Evolutionary conservation across 2,329 filamentous ascomycete species (phyloP).

Genomic region (Aspergillus novofumigatus): DNA sequence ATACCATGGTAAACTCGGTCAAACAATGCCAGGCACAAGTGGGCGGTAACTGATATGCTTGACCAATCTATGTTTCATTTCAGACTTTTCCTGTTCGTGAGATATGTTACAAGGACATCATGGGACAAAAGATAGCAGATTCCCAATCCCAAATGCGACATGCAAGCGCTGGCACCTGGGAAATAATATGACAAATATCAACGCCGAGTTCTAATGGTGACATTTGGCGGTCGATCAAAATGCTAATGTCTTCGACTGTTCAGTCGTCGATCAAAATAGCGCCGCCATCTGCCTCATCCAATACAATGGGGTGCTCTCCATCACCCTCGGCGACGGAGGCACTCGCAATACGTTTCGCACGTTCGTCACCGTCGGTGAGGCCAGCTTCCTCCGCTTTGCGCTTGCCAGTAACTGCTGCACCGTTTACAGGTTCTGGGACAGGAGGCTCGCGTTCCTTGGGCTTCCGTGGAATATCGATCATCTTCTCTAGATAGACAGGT

Average conservation of each 20-base stretch:
- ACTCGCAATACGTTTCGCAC: slow-evolving; percentile 37
- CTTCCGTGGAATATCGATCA: slow-evolving; percentile 46
- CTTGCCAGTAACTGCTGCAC: slow-evolving; percentile 25
- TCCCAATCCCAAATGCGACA: not conserved
- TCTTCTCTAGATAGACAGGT: slow-evolving; percentile 37
- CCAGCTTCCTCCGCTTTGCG: slow-evolving; percentile 45
- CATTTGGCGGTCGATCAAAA: not conserved
- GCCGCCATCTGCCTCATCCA: slow-evolving; percentile 53
- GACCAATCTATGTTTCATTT: slow-evolving; percentile 5
- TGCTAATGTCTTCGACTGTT: slow-evolving; percentile 15
- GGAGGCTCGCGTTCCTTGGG: slow-evolving; percentile 36
- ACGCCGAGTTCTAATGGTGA: not conserved
- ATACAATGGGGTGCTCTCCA: slow-evolving; percentile 31
- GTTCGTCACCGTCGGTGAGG: slow-evolving; percentile 34
- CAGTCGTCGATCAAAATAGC: slow-evolving; percentile 65
- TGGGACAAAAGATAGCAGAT: not conserved
- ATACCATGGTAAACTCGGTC: not conserved
- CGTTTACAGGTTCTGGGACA: slow-evolving; percentile 27
- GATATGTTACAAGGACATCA: slow-evolving; percentile 16
- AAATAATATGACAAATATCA: not conserved
- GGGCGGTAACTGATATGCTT: not conserved
- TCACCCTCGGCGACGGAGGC: slow-evolving; percentile 40
- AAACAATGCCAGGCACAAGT: not conserved
- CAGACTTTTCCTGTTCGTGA: slow-evolving; percentile 8
- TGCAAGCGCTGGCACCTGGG: not conserved